Evolutionary conservation across 1,284 basidiomycete species (phyloP), one percentile per base, ranked within the genome.

Genomic region (Lentinula novae-zelandiae): DNA sequence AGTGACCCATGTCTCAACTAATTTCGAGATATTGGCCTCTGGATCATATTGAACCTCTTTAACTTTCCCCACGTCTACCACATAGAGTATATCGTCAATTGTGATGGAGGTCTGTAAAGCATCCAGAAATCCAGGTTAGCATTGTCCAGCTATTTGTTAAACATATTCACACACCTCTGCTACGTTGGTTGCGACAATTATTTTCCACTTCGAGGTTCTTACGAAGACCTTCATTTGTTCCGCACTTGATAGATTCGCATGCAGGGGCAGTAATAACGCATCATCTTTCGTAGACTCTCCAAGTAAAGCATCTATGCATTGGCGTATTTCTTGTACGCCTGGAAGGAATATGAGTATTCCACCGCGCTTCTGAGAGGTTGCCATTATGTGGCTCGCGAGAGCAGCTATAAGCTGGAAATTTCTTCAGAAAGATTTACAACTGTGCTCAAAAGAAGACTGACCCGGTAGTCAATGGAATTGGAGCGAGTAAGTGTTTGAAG

Each of bases 181-280:
- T 31, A 98, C 92, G 67, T 97, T 97, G 7, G 95, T 97, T 0
- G 95, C 83, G 0, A 88, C 92, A 38, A 98, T 87, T 49, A 97
- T 84, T 73, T 97, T 98, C 80, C 95, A 89, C 61, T 79, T 82
- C 0, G 80, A 74, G 0, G 82, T 82, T 0, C 82, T 80, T 8
- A 78, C 76, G 70, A 98, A 98, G 0, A 96, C 92, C 5, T 77
- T 77, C 9, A 87, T 85, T 73, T 98, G 96, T 69, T 97, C 95
- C 15, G 89, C 85, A 49, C 80, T 89, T 0, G 93, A 88, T 12
- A 97, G 77, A 71, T 97, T 97, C 10, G 95, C 93, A 69, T 98
- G 96, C 1, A 98, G 82, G 0, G 95, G 92, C 46, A 95, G 78
- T 53, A 95, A 82, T 51, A 87, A 82, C 6, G 85, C 81, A 20